These are phyloP conservation scores for Monosporascus cannonballus DNA, from an alignment of 2,329 filamentous ascomycete genomes.

Conservation along the genomic window DNA sequence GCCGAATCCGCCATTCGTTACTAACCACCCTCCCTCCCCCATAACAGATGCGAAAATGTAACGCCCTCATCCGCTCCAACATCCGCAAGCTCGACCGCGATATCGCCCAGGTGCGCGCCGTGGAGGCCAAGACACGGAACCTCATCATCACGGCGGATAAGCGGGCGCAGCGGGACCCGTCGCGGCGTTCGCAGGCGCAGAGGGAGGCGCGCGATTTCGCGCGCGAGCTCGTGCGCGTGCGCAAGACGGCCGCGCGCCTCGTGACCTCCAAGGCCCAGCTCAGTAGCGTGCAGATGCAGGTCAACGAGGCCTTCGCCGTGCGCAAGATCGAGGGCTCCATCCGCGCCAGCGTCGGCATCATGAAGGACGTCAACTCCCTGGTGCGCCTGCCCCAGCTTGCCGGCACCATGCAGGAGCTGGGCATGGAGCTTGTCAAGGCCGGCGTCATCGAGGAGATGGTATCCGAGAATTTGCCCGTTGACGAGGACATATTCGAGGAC, in stretches of 20 bases:
- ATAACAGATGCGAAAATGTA: conserved; percentile 85
- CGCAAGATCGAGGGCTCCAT: conserved; percentile 95
- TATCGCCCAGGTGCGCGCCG: conserved; percentile 69
- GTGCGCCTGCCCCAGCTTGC: conserved; percentile 81
- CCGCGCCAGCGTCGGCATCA: conserved; percentile 78
- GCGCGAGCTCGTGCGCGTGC: conserved; percentile 75
- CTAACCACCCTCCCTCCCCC: neutral
- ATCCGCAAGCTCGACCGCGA: conserved; percentile 93
- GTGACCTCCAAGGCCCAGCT: conserved; percentile 88
- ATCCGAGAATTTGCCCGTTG: conserved; percentile 74
- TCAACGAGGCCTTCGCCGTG: conserved; percentile 91
- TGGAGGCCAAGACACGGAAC: conserved; percentile 78
- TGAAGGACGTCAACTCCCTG: conserved; percentile 91
- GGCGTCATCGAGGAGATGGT: conserved; percentile 99
- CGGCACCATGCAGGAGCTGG: conserved; percentile 82
- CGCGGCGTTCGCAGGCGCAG: conserved; percentile 70
- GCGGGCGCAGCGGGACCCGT: conserved; percentile 73
- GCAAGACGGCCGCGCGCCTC: conserved; percentile 68
- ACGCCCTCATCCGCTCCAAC: conserved; percentile 80
- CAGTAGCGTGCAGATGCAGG: conserved; percentile 91
- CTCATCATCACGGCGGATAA: conserved; percentile 78
- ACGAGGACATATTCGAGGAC: conserved; percentile 64
- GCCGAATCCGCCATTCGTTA: neutral
- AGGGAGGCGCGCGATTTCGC: conserved; percentile 85
- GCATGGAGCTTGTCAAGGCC: conserved; percentile 83